Evolutionary conservation across 768 basidiomycete species (phyloP), one percentile per base, ranked within the genome.

Genomic region (Scleroderma citrinum): DNA sequence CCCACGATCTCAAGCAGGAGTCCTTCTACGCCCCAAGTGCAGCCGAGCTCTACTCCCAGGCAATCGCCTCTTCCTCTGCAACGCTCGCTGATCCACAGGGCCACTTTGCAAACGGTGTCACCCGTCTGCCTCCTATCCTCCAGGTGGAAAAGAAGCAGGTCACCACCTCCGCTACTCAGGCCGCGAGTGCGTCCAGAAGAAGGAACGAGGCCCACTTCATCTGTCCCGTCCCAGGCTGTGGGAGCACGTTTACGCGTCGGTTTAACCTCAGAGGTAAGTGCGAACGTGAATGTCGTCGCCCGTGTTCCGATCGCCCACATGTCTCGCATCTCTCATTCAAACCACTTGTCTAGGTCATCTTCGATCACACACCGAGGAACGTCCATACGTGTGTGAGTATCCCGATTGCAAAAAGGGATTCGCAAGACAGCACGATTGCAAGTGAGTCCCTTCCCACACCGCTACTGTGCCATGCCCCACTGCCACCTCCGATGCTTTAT

Each of bases 361-460:
- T 53, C 80, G 93, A 59, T 95, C 93, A 16, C 93, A 97, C 68
- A 95, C 92, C 7, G 92, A 95, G 66, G 92, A 96, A 69, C 77
- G 92, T 47, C 93, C 93, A 32, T 97, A 92, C 68, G 81, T 90
- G 51, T 96, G 93, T 66, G 85, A 90, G 51, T 93, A 87, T 80
- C 88, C 90, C 12, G 92, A 92, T 26, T 97, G 93, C 67, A 87
- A 87, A 63, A 97, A 96, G 65, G 87, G 90, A 21, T 95, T 96
- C 64, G 93, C 93, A 44, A 79, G 93, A 39, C 91, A 94, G 65
- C 93, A 97, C 66, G 93, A 97, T 64, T 95, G 92, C 87, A 96
- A 96, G 85, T 88, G 61, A 63, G 87, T 82, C 16, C 36, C 23
- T 44, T 44, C 24, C 19, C 12, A 29, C 36, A 43, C 48, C 24